Percentiles rank a stretch among this genome's conserved stretches.
Evolutionary conservation across 129 eudicot genomes (phyloP).

Genomic region (Escallonia herrerae): DNA sequence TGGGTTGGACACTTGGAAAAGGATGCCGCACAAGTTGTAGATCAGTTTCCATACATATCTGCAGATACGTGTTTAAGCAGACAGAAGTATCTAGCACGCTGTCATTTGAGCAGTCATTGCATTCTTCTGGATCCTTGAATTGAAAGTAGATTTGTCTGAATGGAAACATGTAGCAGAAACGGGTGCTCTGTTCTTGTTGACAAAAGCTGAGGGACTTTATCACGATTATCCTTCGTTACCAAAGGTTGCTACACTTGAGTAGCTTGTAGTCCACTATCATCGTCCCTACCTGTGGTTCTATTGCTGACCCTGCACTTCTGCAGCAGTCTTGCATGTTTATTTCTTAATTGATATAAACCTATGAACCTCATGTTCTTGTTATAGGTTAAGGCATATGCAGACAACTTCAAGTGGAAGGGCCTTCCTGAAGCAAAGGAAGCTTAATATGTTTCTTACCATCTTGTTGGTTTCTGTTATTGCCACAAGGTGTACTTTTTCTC

Average conservation of each 20-base stretch:
- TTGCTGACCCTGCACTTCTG: no score
- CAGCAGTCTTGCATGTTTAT: neutral
- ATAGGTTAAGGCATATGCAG: slow-evolving; percentile 89
- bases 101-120: no score
- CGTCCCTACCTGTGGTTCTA: neutral
- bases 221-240: no score
- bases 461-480: neutral
- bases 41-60: no score
- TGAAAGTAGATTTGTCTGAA: neutral
- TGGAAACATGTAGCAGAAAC: neutral
- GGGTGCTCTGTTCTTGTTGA: neutral
- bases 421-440: slow-evolving; percentile 43
- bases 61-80: no score
- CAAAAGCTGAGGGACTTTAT: no score
- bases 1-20: no score
- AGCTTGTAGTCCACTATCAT: neutral
- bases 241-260: no score
- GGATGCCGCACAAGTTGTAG: no score
- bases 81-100: no score
- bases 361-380: slow-evolving; percentile 3
- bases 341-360: neutral
- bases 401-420: slow-evolving; percentile 99
- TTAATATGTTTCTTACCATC: neutral
- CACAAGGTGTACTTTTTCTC: no score
- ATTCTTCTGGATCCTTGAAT: no score